Percentiles rank a stretch among this genome's conserved stretches.
Evolutionary conservation across 1,284 basidiomycete species (phyloP).

Genomic region (Rhodotorula sp.): DNA sequence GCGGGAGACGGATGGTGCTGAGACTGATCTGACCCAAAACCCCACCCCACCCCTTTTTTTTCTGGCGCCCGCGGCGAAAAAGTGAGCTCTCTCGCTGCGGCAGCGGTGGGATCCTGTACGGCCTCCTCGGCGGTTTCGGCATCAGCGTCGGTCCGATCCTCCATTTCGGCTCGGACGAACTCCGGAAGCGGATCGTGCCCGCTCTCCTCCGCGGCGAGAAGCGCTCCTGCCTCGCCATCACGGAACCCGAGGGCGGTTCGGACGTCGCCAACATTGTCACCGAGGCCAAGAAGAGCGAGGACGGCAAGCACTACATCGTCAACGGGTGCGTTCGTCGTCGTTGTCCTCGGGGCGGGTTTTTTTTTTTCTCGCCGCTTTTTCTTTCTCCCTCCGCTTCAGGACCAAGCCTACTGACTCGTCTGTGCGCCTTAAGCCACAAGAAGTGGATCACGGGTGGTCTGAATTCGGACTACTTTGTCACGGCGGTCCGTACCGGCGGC

Average conservation of each 20-base stretch:
- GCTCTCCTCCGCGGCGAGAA: conserved; percentile 52
- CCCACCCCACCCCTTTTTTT: too few relatives aligned
- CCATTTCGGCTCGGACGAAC: conserved; percentile 50
- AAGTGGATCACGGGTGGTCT: conserved; percentile 48
- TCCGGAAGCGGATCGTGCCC: conserved; percentile 51
- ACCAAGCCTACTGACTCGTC: background rate
- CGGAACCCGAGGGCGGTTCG: conserved; percentile 45
- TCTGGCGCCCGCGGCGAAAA: conserved; percentile 14
- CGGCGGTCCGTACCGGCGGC: conserved; percentile 50
- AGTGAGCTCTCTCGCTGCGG: conserved; percentile 37
- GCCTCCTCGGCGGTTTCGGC: conserved; percentile 51
- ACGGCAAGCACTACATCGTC: conserved; percentile 50
- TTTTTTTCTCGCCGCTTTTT: too few relatives aligned
- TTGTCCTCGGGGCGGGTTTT: too few relatives aligned
- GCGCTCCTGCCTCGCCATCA: conserved; percentile 52
- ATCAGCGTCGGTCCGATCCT: conserved; percentile 48
- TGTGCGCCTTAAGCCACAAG: conserved; percentile 32
- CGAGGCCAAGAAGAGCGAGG: conserved; percentile 46
- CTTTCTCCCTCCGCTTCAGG: too few relatives aligned
- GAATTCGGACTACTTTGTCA: conserved; percentile 47
- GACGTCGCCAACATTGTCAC: conserved; percentile 49
- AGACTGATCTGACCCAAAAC: too few relatives aligned
- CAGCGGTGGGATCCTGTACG: conserved; percentile 40
- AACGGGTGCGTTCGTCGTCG: conserved; percentile 43
- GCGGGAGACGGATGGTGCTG: too few relatives aligned